Conservation (phyloP, 805 yeast genomes). For the Yarrowia sp. region DNA sequence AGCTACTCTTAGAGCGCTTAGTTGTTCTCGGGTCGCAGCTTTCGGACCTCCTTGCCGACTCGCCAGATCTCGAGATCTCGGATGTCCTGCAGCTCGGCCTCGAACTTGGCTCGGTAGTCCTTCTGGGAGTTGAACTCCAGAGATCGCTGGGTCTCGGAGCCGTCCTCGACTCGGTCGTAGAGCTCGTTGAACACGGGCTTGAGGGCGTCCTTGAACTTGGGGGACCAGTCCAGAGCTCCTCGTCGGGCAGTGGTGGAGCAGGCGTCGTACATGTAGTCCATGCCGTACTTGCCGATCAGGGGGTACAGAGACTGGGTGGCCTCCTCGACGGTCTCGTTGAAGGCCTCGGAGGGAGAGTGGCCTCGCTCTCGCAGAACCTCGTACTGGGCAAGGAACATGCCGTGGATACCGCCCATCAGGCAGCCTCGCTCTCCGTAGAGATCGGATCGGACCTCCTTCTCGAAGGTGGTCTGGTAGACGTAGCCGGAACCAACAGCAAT, state of each 20-base stretch:
- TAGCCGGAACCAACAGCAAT: constrained; percentile 99
- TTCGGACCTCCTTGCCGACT: constrained; percentile 99
- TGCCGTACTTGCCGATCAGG: constrained; percentile 98
- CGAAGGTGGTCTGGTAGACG: constrained; percentile 99
- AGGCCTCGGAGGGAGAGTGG: constrained; percentile 99
- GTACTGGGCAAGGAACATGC: constrained; percentile 99
- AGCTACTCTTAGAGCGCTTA: constrained; percentile 50
- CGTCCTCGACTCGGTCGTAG: constrained; percentile 93
- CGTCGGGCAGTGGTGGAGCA: constrained; percentile 99
- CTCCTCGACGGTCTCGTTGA: constrained; percentile 99
- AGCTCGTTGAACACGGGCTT: constrained; percentile 98
- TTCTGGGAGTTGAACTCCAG: constrained; percentile 97
- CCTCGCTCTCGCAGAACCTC: constrained; percentile 99
- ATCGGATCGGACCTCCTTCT: constrained; percentile 98
- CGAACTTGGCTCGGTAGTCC: constrained; percentile 96
- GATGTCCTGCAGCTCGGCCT: constrained; percentile 89
- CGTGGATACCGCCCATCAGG: constrained; percentile 99
- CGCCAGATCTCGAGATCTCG: constrained; percentile 99
- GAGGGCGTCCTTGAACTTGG: constrained; percentile 96
- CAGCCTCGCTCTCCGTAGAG: constrained; percentile 99
- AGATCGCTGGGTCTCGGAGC: constrained; percentile 97
- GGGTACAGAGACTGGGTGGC: constrained; percentile 99
- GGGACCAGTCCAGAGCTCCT: constrained; percentile 99
- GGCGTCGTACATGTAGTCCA: constrained; percentile 99
- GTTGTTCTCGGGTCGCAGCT: constrained; percentile 98